Evolutionary conservation across 2,329 filamentous ascomycete genomes (phyloP).

Genomic region (Botrytis fragariae): DNA sequence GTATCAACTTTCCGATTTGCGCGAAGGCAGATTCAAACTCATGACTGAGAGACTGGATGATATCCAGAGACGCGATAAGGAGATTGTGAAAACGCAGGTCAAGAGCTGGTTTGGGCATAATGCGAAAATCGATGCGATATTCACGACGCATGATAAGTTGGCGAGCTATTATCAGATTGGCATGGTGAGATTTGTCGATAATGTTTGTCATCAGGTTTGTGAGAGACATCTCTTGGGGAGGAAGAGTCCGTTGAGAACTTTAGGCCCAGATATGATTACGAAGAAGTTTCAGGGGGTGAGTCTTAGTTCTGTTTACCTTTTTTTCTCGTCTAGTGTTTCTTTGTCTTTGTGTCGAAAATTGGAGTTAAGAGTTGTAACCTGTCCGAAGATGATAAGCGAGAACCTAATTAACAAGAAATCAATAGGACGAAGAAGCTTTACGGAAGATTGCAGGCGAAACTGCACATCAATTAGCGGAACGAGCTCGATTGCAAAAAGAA

Average conservation of each 20-base stretch:
- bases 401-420: background rate
- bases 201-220: constrained; percentile 28
- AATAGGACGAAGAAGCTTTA: background rate
- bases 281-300: background rate
- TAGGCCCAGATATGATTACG: constrained; percentile 20
- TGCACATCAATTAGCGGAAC: background rate
- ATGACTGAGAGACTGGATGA: background rate
- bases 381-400: background rate
- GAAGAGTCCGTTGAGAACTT: constrained; percentile 23
- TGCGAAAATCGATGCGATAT: constrained; percentile 14
- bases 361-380: background rate
- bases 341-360: background rate
- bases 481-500: background rate
- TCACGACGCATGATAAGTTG: constrained; percentile 23
- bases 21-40: background rate
- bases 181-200: constrained; percentile 27
- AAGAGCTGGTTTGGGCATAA: background rate
- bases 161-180: constrained; percentile 25
- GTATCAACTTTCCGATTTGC: background rate
- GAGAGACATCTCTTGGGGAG: constrained; percentile 28
- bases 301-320: background rate
- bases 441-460: constrained; percentile 6
- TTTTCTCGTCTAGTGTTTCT: too few species aligned
- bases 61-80: background rate
- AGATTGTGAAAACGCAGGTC: background rate